Evolutionary conservation across 2,329 filamentous ascomycete species (phyloP), one percentile per base, ranked within the genome.

Genomic region (Teratosphaeria viscida): DNA sequence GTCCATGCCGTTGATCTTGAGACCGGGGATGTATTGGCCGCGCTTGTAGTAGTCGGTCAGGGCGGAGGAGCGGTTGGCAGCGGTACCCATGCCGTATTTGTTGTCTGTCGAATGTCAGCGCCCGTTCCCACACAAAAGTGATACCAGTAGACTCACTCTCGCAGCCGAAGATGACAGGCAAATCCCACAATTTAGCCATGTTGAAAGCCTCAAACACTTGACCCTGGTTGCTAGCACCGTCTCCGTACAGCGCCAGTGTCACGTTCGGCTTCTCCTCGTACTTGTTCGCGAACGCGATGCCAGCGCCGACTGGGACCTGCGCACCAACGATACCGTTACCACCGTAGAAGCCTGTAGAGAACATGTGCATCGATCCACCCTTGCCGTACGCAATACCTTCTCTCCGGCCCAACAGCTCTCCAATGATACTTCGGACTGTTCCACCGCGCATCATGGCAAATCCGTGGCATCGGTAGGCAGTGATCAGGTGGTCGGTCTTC

Each of bases 331-430:
- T 99, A 80, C 94, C 94, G 81, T 99, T 99, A 71, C 94, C 94
- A 72, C 94, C 94, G 77, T 95, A 99, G 83, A 99, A 99, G 66
- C 90, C 89, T 78, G 91, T 92, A 70, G 91, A 81, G 81, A 99
- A 99, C 94, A 99, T 99, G 84, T 99, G 94, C 94, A 99, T 99
- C 66, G 92, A 96, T 67, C 94, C 94, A 77, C 94, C 94, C 85
- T 99, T 99, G 76, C 94, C 94, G 81, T 95, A 96, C 64, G 94
- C 89, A 72, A 99, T 96, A 80, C 94, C 94, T 77, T 95, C 90
- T 75, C 92, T 87, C 71, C 94, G 89, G 72, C 94, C 94, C 59
- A 99, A 85, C 68, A 97, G 84, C 81, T 97, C 92, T 71, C 92
- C 92, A 69, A 97, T 95, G 78, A 97, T 95, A 70, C 89, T 90